Conservation (phyloP, 2,329 filamentous ascomycete genomes). For the Talaromyces sp. region DNA sequence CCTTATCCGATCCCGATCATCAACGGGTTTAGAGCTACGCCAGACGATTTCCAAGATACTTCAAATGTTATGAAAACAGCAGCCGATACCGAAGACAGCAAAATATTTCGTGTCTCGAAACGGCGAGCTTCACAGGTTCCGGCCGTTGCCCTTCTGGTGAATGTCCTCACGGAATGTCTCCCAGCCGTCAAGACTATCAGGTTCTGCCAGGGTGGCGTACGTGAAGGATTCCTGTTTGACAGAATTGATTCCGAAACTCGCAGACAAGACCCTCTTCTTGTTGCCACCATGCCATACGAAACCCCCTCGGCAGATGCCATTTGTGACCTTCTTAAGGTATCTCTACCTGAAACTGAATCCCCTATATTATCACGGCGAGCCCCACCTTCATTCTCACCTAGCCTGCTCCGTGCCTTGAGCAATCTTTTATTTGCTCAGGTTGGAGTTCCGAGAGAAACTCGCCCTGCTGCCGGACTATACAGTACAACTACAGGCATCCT, state of each 20-base stretch:
- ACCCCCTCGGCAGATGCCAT: slow-evolving; percentile 46
- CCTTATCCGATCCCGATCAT: slow-evolving; percentile 82
- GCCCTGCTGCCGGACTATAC: slow-evolving; percentile 67
- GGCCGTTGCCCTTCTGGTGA: slow-evolving; percentile 76
- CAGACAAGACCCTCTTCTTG: slow-evolving; percentile 62
- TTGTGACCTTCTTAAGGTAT: slow-evolving; percentile 43
- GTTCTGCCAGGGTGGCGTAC: slow-evolving; percentile 83
- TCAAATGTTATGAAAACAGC: slow-evolving; percentile 41
- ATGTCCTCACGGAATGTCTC: slow-evolving; percentile 65
- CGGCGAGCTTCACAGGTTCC: slow-evolving; percentile 76
- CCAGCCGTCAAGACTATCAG: slow-evolving; percentile 68
- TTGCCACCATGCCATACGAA: slow-evolving; percentile 54
- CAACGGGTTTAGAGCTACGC: slow-evolving; percentile 68
- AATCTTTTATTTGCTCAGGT: slow-evolving; percentile 56
- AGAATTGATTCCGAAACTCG: slow-evolving; percentile 58
- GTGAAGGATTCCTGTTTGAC: slow-evolving; percentile 77
- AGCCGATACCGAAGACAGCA: slow-evolving; percentile 24
- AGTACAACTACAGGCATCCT: slow-evolving; percentile 65
- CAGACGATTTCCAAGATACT: slow-evolving; percentile 57
- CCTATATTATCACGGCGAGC: slow-evolving; percentile 19
- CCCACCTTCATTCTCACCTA: slow-evolving; percentile 40
- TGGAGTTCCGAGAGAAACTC: slow-evolving; percentile 49
- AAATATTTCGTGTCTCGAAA: slow-evolving; percentile 70
- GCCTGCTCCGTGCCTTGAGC: slow-evolving; percentile 53
- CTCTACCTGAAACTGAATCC: slow-evolving; percentile 38